Conservation (phyloP, 805 yeast species). For the Metschnikowia lunata region DNA sequence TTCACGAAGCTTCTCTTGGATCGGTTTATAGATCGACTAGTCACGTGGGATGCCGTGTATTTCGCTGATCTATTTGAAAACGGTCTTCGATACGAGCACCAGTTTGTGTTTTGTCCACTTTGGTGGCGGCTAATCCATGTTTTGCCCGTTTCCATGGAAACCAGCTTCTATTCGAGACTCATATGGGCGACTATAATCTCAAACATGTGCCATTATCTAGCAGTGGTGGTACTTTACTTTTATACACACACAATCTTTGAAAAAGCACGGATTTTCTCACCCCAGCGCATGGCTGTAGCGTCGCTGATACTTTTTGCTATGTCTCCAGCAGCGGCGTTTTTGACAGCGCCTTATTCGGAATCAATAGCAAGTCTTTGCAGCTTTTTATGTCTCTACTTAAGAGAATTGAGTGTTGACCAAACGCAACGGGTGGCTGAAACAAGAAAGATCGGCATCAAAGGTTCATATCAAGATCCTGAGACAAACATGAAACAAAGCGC, state of each 20-base stretch:
- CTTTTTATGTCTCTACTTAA: conserved; percentile 50
- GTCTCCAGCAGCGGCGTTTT: conserved; percentile 80
- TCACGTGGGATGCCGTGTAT: conserved; percentile 86
- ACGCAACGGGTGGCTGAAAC: neutral
- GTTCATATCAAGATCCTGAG: neutral
- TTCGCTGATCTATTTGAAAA: conserved; percentile 54
- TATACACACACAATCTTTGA: conserved; percentile 37
- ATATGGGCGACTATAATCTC: conserved; percentile 41
- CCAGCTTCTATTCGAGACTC: conserved; percentile 13
- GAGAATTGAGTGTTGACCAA: conserved; percentile 33
- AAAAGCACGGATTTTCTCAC: conserved; percentile 17
- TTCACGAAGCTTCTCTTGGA: conserved; percentile 1
- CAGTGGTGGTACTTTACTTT: conserved; percentile 45
- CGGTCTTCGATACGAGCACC: conserved; percentile 71
- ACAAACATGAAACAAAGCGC: neutral
- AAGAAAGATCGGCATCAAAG: too few species aligned
- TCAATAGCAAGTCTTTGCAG: conserved; percentile 59
- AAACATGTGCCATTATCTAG: conserved; percentile 48
- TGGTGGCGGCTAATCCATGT: conserved; percentile 58
- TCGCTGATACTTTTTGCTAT: conserved; percentile 44
- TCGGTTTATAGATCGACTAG: conserved; percentile 45
- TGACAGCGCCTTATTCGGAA: conserved; percentile 74
- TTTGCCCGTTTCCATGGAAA: conserved; percentile 4
- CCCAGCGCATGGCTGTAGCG: conserved; percentile 19
- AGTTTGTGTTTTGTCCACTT: conserved; percentile 78